These are phyloP conservation scores for Penicillium sp. DNA, from an alignment of 2,329 filamentous ascomycete genomes.

Conservation along the genomic window DNA sequence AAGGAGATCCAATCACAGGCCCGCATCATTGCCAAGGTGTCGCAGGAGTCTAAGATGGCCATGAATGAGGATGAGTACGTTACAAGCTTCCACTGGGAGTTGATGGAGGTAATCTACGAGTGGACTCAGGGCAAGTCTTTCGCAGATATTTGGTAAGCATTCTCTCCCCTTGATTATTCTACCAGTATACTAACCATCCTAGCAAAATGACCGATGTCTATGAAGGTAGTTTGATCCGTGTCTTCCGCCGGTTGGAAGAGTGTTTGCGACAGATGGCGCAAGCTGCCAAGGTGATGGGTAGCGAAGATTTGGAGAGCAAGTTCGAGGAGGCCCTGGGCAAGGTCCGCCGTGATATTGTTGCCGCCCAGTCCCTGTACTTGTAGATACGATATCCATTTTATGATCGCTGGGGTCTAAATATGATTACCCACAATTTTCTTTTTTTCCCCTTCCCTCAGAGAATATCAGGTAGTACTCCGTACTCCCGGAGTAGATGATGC, in stretches of 20 bases:
- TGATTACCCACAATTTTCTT: not conserved
- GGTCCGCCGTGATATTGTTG: conserved; percentile 90
- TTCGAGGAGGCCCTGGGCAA: conserved; percentile 84
- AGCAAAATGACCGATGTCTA: conserved; percentile 99
- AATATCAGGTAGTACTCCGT: not conserved
- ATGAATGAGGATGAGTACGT: conserved; percentile 96
- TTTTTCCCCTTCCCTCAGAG: not conserved
- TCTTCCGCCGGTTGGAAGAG: conserved; percentile 94
- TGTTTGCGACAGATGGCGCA: conserved; percentile 91
- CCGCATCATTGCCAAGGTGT: conserved; percentile 85
- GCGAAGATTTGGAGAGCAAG: conserved; percentile 85
- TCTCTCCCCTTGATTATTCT: not conserved
- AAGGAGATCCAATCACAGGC: conserved; percentile 85
- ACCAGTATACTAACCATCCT: conserved; percentile 14
- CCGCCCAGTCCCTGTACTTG: conserved; percentile 88
- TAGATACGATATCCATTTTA: conserved; percentile 46
- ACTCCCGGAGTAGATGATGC: conserved; percentile 4
- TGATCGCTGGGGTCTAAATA: conserved; percentile 8
- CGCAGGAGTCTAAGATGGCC: conserved; percentile 86
- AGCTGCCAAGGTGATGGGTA: conserved; percentile 97
- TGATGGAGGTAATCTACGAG: conserved; percentile 93
- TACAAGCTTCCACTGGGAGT: conserved; percentile 82
- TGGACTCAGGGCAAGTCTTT: conserved; percentile 92
- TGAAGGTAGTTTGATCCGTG: conserved; percentile 91
- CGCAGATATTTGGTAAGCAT: conserved; percentile 85